Base-by-base conservation (phyloP, 2,329 filamentous ascomycete species). In the Sphaceloma murrayae region DNA sequence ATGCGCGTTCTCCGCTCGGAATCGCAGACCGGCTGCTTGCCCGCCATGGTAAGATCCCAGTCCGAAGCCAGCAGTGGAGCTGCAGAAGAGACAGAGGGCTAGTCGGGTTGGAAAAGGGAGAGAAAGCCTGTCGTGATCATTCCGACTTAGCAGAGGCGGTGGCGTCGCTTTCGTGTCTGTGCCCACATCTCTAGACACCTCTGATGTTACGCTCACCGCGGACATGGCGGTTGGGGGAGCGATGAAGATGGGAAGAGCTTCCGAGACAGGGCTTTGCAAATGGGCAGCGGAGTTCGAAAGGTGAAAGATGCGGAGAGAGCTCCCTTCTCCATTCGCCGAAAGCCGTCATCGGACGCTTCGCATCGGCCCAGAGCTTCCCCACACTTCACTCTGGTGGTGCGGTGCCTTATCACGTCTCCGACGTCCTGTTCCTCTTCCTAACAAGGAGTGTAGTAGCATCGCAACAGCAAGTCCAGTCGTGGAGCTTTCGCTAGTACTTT, bases 1-100 rank as follows among this genome's bases (percentile, higher is more conserved):
- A 69, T 98, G 91, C 1, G 91, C 87, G 59, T 98, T 94, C 65
- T 98, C 91, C 48, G 91, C 91, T 45, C 89, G 82, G 67, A 95
- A 98, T 29, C 83, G 82, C 47, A 94, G 72, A n/a, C 47, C 49
- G 32, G 54, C 44, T 21, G 57, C 54, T 43, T 51, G 49, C 13
- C 49, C 52, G 43, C 61, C 61, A 42, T 63, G 58, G 11, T 52
- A 49, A 10, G 57, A 34, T 22, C 61, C 61, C 17, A 64, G 52
- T 34, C 53, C 24, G 40, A 58, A 51, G 31, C 61, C 61, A 13
- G 52, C 34, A 21, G 51, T 39, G 40, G 49, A 51, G 31, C 54
- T 52, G 17, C 58, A 44, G 14, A 50, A 32, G 16, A 52, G 53
- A 31, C 53, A 49, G 17, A 60, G 47, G 6, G 56, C 55, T 9